phyloP scores from a whole-genome alignment of 1,139 yeast species.

The Debaryomyces subglobosus region DNA sequence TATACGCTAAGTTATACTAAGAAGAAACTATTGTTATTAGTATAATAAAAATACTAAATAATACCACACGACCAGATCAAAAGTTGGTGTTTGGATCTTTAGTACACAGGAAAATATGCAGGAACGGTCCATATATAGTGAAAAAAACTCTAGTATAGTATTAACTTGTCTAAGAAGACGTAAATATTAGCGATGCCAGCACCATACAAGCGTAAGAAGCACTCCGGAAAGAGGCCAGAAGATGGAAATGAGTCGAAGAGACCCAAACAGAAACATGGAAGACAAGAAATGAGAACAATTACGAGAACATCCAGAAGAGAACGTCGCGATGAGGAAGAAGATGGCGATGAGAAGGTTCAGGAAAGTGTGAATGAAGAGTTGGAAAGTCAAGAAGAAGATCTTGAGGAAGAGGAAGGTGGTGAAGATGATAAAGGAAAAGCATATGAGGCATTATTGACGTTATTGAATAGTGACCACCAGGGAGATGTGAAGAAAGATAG shows the following conservation, averaged over 20 bases:
- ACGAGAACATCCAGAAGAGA: conserved; percentile 41
- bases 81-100: conserved; percentile 1
- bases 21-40: not conserved
- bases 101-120: not conserved
- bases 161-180: not conserved
- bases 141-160: not conserved
- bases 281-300: conserved; percentile 60
- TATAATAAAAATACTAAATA: not conserved
- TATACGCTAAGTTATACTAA: not conserved
- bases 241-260: conserved; percentile 12
- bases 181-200: conserved; percentile 7
- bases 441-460: conserved; percentile 74
- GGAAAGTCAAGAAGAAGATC: conserved; percentile 7
- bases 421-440: conserved; percentile 49
- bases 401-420: conserved; percentile 12
- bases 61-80: conserved; percentile 5
- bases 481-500: conserved; percentile 23
- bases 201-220: conserved; percentile 10
- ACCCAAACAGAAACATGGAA: conserved; percentile 49
- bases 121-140: not conserved
- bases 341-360: conserved; percentile 18
- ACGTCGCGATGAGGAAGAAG: conserved; percentile 15
- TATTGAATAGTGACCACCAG: conserved; percentile 58
- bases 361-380: conserved; percentile 18
- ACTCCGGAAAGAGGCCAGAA: not conserved